Base-by-base conservation (phyloP, 139 green algal genomes). In the Coelastrella sp. region DNA sequence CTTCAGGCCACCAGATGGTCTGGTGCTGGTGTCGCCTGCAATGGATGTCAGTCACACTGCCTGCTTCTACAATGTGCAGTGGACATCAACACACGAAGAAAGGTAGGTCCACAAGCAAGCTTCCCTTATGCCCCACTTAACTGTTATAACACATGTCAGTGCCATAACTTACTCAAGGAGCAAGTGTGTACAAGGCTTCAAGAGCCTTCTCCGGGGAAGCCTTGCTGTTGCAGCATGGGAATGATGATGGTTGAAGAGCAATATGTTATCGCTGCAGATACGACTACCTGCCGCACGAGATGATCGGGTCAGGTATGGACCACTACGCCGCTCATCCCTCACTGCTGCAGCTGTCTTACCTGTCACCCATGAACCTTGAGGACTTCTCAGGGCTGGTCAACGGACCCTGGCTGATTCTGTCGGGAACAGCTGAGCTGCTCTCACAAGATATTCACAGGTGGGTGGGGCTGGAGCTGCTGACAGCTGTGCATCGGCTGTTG, bases 11-110 rank as follows among this genome's bases (percentile, higher is more conserved):
- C 50, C 73, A 32, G 50, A 19, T 35, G 73, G 43, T 30, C 19
- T 67, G 73, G 73, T 81, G 50, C 17, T 81, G 27, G 73, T 81
- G 73, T 81, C 73, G 3, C 73, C 73, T 32, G 73, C 48, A 0
- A 48, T 81, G 48, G 73, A 81, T 9, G 30, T 81, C 73, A 67
- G 73, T 15, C 27, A 45, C 13, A 11, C 4, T 9, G 73, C 73
- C 3, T 81, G 73, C 73, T 81, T 67, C 32, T 48, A 81, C n/a
- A 50, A 81, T 15, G 50, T 67, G 32, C 27, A 45, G 5, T 81
- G 73, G 73, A 81, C 27, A 60, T 53, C 73, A 81, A 35, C 40
- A 60, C 73, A 81, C 30, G 73, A 81, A 32, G 50, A 53, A 35
- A 21, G 35, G 73, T 79, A n/a, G n/a, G n/a, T n/a, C n/a, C n/a